phyloP scores from a whole-genome alignment of 208 protist genomes.

The Leishmania tropica region DNA sequence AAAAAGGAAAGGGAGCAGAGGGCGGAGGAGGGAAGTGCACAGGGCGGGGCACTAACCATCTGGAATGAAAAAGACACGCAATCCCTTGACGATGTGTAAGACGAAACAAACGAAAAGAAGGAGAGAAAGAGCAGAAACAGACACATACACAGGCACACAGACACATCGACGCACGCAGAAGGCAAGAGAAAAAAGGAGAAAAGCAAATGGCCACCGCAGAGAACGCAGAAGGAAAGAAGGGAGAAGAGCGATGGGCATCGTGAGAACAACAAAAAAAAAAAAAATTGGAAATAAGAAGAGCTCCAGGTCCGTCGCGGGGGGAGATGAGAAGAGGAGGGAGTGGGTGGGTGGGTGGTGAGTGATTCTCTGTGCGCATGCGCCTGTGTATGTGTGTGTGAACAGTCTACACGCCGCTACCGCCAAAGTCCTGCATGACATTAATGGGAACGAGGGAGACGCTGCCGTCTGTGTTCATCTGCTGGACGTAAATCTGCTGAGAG shows the following conservation, averaged over 20 bases:
- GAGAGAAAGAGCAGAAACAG: neutral
- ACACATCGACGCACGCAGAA: neutral
- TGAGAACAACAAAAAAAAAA: too few relatives aligned
- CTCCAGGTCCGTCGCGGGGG: neutral
- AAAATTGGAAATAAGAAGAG: constrained; percentile 1
- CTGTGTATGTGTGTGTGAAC: neutral
- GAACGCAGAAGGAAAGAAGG: neutral
- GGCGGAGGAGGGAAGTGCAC: neutral
- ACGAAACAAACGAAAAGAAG: constrained; percentile 2
- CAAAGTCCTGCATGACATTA: constrained; percentile 20
- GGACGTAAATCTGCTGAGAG: constrained; percentile 34
- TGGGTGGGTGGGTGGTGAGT: neutral
- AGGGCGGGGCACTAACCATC: neutral
- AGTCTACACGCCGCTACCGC: neutral
- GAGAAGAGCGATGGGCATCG: neutral
- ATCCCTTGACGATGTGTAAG: neutral
- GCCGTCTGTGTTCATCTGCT: constrained; percentile 36
- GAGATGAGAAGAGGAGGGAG: neutral
- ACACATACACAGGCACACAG: neutral
- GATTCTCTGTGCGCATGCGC: neutral
- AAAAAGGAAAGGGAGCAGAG: neutral
- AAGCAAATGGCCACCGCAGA: neutral
- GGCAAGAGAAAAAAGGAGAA: neutral
- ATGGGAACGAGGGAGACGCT: constrained; percentile 33
- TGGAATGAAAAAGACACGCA: neutral